Base-by-base conservation (phyloP, 2,329 filamentous ascomycete species). In the Aspergillus arachidicola region DNA sequence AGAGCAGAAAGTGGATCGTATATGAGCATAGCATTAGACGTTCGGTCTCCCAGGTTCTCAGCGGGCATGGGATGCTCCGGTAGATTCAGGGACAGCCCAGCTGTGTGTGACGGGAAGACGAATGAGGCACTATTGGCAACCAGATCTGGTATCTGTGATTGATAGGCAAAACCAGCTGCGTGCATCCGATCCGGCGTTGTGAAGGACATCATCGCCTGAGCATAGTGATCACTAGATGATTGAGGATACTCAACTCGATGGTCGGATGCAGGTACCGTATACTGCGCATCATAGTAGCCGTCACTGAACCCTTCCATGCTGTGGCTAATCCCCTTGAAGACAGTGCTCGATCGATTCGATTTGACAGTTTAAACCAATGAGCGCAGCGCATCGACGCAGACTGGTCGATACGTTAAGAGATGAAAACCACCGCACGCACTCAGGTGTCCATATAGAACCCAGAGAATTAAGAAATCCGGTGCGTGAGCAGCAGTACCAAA, bases 1-100 rank as follows among this genome's bases (percentile, higher is more conserved):
- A 63, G 30, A 36, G 60, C 57, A 23, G 68, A 67, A 23, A 66
- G 61, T 12, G 67, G 53, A 56, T 75, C 71, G 58, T 75, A 75
- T 6, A 67, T 54, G 50, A 73, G 62, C 64, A 75, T 71, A 2
- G 67, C 60, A 59, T 70, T 71, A n/a, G 70, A 63, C 34, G 70
- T 58, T 23, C 64, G 73, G n/a, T 64, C 66, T 36, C 68, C 71
- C 30, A 64, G 32, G 34, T 56, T 54, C 46, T 48, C 51, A 23
- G 51, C 28, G 21, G 41, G 46, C 36, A 48, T 26, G 21, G 48
- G 28, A 50, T 56, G 56, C 23, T 34, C 50, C 43, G 41, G 7
- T 69, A 67, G 48, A 51, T 51, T 34, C 19, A 69, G 28, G 21
- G 68, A 53, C 10, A 69, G 38, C 28, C 68, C 65, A 19, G 61